Evolutionary conservation across 1,284 basidiomycete genomes (phyloP).

Genomic region (Somion occarium): DNA sequence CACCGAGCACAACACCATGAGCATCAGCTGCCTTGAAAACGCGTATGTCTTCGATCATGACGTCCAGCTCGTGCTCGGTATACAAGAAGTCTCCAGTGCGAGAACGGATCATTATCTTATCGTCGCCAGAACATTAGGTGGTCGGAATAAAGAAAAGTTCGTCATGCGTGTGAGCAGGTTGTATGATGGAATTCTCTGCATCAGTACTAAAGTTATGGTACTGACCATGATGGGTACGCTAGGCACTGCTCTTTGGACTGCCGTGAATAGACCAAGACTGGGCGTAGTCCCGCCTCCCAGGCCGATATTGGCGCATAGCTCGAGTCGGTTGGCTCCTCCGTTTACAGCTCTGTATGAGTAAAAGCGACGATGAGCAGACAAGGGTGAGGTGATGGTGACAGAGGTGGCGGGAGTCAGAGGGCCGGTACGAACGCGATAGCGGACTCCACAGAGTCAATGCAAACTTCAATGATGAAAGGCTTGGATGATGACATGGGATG

Average conservation of each 20-base stretch:
- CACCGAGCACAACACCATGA: conserved; percentile 69
- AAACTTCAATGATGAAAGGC: conserved; percentile 58
- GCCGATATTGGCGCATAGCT: conserved; percentile 71
- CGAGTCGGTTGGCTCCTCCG: conserved; percentile 71
- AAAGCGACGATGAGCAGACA: background rate
- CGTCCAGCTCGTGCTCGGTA: conserved; percentile 53
- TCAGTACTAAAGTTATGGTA: too few relatives aligned
- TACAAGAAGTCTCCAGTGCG: conserved; percentile 76
- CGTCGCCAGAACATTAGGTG: background rate
- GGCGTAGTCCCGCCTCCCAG: conserved; percentile 78
- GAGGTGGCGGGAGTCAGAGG: background rate
- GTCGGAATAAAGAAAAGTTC: too few relatives aligned
- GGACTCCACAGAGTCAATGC: conserved; percentile 75
- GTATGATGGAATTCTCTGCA: too few relatives aligned
- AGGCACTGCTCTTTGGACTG: conserved; percentile 44
- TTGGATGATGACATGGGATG: conserved; percentile 2
- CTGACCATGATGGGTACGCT: conserved; percentile 64
- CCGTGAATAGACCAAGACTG: conserved; percentile 60
- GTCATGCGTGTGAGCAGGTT: too few relatives aligned
- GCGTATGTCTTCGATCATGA: conserved; percentile 71
- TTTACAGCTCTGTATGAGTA: conserved; percentile 47
- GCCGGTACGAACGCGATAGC: conserved; percentile 52
- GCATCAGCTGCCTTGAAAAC: conserved; percentile 53
- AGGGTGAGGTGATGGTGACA: conserved; percentile 1
- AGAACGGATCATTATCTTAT: conserved; percentile 74